These are phyloP conservation scores for Neurospora cerealis DNA, from an alignment of 495 filamentous ascomycete genomes.

Conservation along the genomic window DNA sequence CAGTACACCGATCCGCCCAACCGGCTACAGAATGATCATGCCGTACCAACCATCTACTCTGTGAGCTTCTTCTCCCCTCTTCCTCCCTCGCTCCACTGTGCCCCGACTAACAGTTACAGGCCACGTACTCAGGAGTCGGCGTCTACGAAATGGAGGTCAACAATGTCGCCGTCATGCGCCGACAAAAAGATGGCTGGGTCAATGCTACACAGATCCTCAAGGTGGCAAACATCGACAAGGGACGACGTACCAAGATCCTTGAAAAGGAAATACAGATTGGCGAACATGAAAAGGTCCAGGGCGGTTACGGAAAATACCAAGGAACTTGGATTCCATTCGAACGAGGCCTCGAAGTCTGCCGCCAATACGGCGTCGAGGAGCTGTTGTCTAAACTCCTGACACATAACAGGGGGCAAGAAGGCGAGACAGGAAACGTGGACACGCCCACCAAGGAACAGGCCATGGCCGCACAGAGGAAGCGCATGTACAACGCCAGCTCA, in stretches of 20 bases:
- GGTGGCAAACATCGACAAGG: constrained; percentile 92
- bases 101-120: constrained; percentile 39
- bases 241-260: constrained; percentile 90
- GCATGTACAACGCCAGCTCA: constrained; percentile 68
- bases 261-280: constrained; percentile 95
- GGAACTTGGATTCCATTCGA: constrained; percentile 96
- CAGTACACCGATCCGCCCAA: constrained; percentile 35
- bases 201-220: constrained; percentile 97
- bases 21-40: constrained; percentile 43
- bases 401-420: constrained; percentile 78
- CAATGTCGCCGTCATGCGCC: constrained; percentile 83
- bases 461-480: constrained; percentile 92
- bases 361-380: constrained; percentile 89
- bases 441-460: constrained; percentile 99
- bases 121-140: constrained; percentile 85
- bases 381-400: constrained; percentile 72
- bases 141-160: constrained; percentile 99
- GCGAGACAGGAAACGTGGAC: constrained; percentile 55
- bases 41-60: constrained; percentile 63
- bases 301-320: constrained; percentile 97
- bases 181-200: constrained; percentile 83
- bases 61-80: constrained; percentile 31
- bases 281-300: constrained; percentile 96
- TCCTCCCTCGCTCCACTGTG: not conserved
- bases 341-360: constrained; percentile 82